Evolutionary conservation across 352 stramenopile species (phyloP).

Genomic region (Aphanomyces cochlioides): DNA sequence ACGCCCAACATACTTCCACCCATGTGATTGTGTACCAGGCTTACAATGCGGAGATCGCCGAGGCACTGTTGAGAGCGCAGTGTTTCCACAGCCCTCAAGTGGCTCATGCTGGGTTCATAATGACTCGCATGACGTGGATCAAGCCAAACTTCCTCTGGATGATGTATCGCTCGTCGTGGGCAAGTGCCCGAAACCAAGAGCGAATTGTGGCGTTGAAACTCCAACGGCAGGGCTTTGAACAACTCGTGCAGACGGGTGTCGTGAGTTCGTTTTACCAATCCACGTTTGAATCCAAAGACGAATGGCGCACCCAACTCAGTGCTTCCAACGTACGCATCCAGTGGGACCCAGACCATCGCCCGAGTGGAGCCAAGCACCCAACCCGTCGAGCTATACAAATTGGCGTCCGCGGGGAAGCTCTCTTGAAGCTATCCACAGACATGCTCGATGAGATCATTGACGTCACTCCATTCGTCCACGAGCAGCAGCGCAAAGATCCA

Average conservation of each 20-base stretch:
- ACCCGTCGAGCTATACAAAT: conserved; percentile 17
- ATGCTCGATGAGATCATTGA: conserved; percentile 17
- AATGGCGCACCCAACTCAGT: background rate
- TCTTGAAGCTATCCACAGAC: background rate
- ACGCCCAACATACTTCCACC: conserved; percentile 8
- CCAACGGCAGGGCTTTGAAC: background rate
- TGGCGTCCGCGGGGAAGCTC: conserved; percentile 7
- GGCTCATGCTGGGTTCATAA: conserved; percentile 4
- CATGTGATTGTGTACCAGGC: conserved; percentile 29
- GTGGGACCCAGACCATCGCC: conserved; percentile 21
- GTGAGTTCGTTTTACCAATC: conserved; percentile 4
- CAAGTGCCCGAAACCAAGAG: conserved; percentile 14
- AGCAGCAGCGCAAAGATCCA: background rate
- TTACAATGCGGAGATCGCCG: conserved; percentile 12
- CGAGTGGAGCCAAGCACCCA: background rate
- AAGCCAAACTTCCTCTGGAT: conserved; percentile 29
- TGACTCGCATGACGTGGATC: conserved; percentile 28
- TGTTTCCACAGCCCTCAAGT: conserved; percentile 13
- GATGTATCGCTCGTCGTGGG: conserved; percentile 22
- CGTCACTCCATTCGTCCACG: conserved; percentile 13
- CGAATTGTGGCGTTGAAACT: conserved; percentile 8
- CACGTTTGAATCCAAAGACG: background rate
- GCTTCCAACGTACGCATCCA: conserved; percentile 19
- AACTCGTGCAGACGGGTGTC: background rate
- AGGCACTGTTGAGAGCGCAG: background rate